Base-by-base conservation (phyloP, 1,284 basidiomycete species). In the Ganoderma leucocontextum region DNA sequence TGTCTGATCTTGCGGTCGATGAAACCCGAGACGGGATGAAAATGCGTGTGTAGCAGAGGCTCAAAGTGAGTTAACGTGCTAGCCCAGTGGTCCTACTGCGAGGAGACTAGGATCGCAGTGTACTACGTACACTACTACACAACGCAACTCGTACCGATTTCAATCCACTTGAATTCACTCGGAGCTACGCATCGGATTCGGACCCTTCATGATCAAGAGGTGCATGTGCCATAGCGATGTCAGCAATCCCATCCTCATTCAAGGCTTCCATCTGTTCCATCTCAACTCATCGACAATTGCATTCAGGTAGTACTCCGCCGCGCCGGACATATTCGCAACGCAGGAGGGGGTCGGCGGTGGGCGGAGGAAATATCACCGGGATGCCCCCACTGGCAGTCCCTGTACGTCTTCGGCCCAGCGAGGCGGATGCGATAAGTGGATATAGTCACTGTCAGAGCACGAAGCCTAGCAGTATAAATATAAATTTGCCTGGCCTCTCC, bases 301-400 rank as follows among this genome's bases (percentile, higher is more conserved):
- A 57, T 80, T 77, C 38, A 83, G 75, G n/a, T n/a, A n/a, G 66
- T 76, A 75, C 61, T 77, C 75, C 29, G 70, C 76, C 13, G 80
- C 81, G 58, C 81, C 82, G n/a, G 80, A 82, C 68, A 82, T 70
- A 72, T 80, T 77, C 36, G 80, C 78, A 25, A 83, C 76, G 68
- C 77, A 73, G 63, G 29, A 68, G 60, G 36, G 63, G 60, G n/a
- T 65, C 47, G 17, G 17, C 64, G 15, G 36, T 47, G 53, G 36
- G 22, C 4, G 25, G 6, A 17, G 39, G 35, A 9, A 58, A 58
- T 12, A 7, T 35, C 9, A 58, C 35, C 29, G 53, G 53, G 35
- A 58, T 22, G 35, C 17, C 55, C 19, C n/a, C n/a, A n/a, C n/a
- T n/a, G n/a, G n/a, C 19, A 19, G 17, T n/a, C 9, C 2, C 9